A percentile compares a stretch with the other conserved stretches of the same genome.
These are phyloP conservation scores for Scortechinia acanthostroma DNA, from an alignment of 2,329 filamentous ascomycete species.

Conservation along the genomic window DNA sequence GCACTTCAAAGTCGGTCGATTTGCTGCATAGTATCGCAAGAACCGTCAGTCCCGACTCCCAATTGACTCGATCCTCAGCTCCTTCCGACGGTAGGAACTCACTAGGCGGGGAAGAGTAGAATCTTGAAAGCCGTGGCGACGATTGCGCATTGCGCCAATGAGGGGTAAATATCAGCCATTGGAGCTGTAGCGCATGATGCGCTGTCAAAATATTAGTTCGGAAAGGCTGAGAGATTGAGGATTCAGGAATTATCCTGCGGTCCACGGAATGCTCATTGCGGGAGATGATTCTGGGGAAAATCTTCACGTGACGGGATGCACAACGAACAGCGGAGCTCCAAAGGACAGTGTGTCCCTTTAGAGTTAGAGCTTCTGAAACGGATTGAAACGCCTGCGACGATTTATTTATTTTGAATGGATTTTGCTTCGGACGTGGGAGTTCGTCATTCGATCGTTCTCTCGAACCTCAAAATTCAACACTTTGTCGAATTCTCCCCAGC, in stretches of 20 bases:
- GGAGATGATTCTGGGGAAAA: no score
- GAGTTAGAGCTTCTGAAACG: no score
- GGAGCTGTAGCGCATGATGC: not conserved
- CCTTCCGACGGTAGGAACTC: no score
- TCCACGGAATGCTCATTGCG: no score
- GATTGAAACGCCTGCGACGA: no score
- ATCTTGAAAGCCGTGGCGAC: conserved; percentile 85
- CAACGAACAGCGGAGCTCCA: no score
- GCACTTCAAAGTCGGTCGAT: conserved; percentile 97
- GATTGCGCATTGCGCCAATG: conserved; percentile 80
- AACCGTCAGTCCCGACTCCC: no score
- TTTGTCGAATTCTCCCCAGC: not conserved
- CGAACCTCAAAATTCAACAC: not conserved
- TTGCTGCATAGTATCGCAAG: conserved; percentile 61
- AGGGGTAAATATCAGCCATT: conserved; percentile 79
- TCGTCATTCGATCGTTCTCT: not conserved
- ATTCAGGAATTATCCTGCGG: no score
- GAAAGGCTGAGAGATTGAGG: no score
- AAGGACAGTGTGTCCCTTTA: no score
- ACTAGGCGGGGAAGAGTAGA: conserved; percentile 91
- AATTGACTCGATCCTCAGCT: conserved; percentile 4
- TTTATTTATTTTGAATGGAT: not conserved
- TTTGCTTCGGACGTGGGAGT: not conserved
- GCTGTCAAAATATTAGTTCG: not conserved
- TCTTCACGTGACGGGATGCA: no score